Evolutionary conservation across 805 yeast species (phyloP).

Genomic region (Cyberlindnera nakhonratchasimensis): DNA sequence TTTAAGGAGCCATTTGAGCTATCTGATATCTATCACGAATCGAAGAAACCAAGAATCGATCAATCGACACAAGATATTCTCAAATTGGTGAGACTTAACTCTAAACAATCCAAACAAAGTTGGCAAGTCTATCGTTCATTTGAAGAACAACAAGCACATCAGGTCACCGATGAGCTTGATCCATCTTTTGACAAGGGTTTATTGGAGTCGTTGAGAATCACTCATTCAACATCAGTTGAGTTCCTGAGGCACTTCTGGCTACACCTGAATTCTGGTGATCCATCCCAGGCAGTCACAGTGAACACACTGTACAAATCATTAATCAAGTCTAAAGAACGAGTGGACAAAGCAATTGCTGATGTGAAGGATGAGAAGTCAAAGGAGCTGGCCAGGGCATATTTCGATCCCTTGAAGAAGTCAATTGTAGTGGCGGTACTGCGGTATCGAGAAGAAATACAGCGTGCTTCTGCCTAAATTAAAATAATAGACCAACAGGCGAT

Average conservation of each 20-base stretch:
- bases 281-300: constrained; percentile 40
- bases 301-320: constrained; percentile 47
- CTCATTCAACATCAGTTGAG: constrained; percentile 73
- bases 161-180: constrained; percentile 30
- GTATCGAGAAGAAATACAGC: constrained; percentile 35
- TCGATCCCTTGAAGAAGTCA: constrained; percentile 44
- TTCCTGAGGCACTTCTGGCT: constrained; percentile 75
- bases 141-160: constrained; percentile 25
- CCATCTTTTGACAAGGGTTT: constrained; percentile 34
- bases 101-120: constrained; percentile 49
- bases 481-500: too few relatives aligned
- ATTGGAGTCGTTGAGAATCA: constrained; percentile 50
- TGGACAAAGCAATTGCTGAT: constrained; percentile 34
- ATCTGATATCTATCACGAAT: constrained; percentile 25
- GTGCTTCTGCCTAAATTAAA: background rate
- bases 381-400: constrained; percentile 29
- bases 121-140: constrained; percentile 34
- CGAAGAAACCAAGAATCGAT: constrained; percentile 34
- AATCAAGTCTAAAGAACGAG: constrained; percentile 44
- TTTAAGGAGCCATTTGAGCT: constrained; percentile 26
- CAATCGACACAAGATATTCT: constrained; percentile 44
- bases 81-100: constrained; percentile 46
- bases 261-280: constrained; percentile 49
- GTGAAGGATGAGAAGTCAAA: constrained; percentile 30
- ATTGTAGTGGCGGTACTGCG: constrained; percentile 43